Percentiles rank a stretch among this genome's conserved stretches.
phyloP scores from a whole-genome alignment of 345 rosid species.

The Sonneratia caseolaris region DNA sequence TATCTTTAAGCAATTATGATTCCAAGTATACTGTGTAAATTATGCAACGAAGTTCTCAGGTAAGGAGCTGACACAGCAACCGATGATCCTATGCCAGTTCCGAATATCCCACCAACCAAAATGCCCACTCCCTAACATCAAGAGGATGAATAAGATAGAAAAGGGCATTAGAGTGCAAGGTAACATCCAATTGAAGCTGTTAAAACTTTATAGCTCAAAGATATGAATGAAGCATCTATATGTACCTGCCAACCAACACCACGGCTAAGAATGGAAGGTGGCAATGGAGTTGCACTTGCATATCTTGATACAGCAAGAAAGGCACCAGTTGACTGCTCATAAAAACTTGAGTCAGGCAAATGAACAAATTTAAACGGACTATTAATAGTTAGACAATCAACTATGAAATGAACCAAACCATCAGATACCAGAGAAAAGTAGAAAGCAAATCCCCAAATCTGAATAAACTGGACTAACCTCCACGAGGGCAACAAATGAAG shows the following conservation, averaged over 20 bases:
- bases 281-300: constrained; percentile 88
- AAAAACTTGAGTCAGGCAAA: not conserved
- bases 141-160: too few species aligned
- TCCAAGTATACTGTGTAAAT: not conserved
- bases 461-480: constrained; percentile 41
- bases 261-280: constrained; percentile 90
- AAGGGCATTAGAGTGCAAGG: not conserved
- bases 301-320: constrained; percentile 77
- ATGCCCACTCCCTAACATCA: constrained; percentile 77
- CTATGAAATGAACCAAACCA: not conserved
- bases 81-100: constrained; percentile 87
- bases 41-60: not conserved
- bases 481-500: constrained; percentile 80
- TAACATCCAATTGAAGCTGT: not conserved
- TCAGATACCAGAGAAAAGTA: not conserved
- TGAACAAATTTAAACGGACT: not conserved
- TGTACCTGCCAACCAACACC: constrained; percentile 98
- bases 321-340: constrained; percentile 75
- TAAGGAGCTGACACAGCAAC: constrained; percentile 64
- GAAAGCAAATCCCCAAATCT: not conserved
- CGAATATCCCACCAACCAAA: constrained; percentile 83
- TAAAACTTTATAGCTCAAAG: not conserved
- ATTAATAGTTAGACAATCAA: too few species aligned
- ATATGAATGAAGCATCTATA: not conserved
- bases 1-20: not conserved